Percentiles rank a stretch among this genome's conserved stretches.
phyloP scores from a whole-genome alignment of 768 basidiomycete genomes.

The Rhizopogon salebrosus region DNA sequence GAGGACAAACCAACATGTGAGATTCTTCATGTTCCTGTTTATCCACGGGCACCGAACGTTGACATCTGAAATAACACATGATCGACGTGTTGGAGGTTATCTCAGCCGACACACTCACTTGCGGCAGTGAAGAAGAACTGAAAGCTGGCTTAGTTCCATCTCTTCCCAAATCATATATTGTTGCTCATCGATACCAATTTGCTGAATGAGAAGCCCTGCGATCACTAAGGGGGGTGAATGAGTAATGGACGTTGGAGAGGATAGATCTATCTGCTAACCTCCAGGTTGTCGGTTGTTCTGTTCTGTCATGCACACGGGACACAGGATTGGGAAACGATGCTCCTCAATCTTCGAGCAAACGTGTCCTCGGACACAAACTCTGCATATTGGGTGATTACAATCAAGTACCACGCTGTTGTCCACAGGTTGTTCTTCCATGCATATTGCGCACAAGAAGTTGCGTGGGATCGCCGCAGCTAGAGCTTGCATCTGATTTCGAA shows the following conservation, averaged over 20 bases:
- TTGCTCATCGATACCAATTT: slow-evolving; percentile 40
- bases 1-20: slow-evolving; percentile 44
- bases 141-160: slow-evolving; percentile 41
- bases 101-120: slow-evolving; percentile 29
- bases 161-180: slow-evolving; percentile 39
- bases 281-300: slow-evolving; percentile 19
- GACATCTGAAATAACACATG: slow-evolving; percentile 36
- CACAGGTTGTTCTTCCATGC: slow-evolving; percentile 43
- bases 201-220: slow-evolving; percentile 33
- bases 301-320: slow-evolving; percentile 47
- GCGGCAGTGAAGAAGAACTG: slow-evolving; percentile 43
- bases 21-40: slow-evolving; percentile 37
- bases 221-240: slow-evolving; percentile 28
- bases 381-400: slow-evolving; percentile 53
- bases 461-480: slow-evolving; percentile 25
- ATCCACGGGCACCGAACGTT: slow-evolving; percentile 44
- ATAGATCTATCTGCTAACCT: slow-evolving; percentile 20
- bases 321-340: slow-evolving; percentile 53
- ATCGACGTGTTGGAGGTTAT: neutral
- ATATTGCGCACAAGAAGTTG: slow-evolving; percentile 52
- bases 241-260: neutral
- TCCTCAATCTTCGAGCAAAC: slow-evolving; percentile 43
- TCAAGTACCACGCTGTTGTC: slow-evolving; percentile 38
- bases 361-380: slow-evolving; percentile 42
- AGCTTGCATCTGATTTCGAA: slow-evolving; percentile 30